Evolutionary conservation across 106 monocot genomes (phyloP), one percentile per base, ranked within the genome.

Genomic region (Amphibolis antarctica): DNA sequence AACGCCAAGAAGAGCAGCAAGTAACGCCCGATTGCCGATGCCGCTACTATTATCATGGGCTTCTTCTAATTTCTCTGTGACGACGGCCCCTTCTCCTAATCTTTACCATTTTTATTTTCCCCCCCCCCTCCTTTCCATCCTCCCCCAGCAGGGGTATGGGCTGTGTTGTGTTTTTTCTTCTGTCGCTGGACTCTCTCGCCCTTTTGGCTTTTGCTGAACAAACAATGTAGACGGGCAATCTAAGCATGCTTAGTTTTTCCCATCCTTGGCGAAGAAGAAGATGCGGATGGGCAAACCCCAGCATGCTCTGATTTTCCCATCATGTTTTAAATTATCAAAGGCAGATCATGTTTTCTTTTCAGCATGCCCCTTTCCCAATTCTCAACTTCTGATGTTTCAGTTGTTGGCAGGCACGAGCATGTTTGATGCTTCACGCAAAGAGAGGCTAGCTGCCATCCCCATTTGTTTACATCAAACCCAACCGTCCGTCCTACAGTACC

Each of bases 1-100:
- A 60, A 18, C 63, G 51, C 12, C 30, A 57, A 57, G 42, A 81
- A 77, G 54, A 71, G 5, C 65, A 73, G 60, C 46, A 80, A 70
- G 60, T 60, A 54, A 53, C 46, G 48, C 60, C 26, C 1, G 28
- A 46, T 9, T 59, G 36, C 36, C 7, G 13, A 44, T 44, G 4
- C 22, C 14, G 25, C 15, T 18, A 46, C 10, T 1, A 17, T 46
- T 21, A 63, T 1, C 24, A 13, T 57, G 28, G 57, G 11, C 5
- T 26, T 57, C 27, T 55, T 29, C 0, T 3, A 15, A 57, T 57
- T 18, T 11, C 27, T 25, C 24, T 27, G 12, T 57, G 5, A 24
- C 23, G 12, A 17, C 3, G 3, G 13, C 17, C 15, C 15, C 48
- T 17, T 49, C n/a, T 49, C 0, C 1, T 49, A 49, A 5, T 49